Percentiles rank a stretch among this genome's conserved stretches.
These are phyloP conservation scores for Neofusicoccum cordaticola DNA, from an alignment of 2,329 filamentous ascomycete species.

Conservation along the genomic window DNA sequence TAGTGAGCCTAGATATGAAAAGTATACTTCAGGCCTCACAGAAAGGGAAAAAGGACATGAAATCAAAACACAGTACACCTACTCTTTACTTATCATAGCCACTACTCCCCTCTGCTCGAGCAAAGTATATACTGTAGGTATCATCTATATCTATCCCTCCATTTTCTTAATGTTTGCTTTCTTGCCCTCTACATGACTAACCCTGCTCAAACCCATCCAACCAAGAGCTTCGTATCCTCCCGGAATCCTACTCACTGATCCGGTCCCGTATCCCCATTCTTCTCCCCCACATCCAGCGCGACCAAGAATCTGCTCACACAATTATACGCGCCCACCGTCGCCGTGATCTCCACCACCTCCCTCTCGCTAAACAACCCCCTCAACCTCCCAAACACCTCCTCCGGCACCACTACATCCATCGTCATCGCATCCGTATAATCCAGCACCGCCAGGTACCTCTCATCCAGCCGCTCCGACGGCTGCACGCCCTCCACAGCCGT, in stretches of 20 bases:
- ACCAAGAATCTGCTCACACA: constrained; percentile 82
- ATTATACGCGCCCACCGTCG: constrained; percentile 77
- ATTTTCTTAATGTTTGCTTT: no score
- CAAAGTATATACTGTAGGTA: no score
- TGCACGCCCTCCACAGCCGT: not conserved
- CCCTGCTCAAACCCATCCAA: no score
- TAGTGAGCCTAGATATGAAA: no score
- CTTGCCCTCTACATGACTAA: no score
- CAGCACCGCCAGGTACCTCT: constrained; percentile 66
- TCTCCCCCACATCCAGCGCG: constrained; percentile 65
- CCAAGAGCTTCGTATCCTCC: no score
- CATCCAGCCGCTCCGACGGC: constrained; percentile 44
- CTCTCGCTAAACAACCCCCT: constrained; percentile 62
- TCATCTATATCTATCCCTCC: no score
- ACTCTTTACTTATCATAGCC: no score
- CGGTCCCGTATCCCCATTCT: constrained; percentile 27
- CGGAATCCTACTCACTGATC: not conserved
- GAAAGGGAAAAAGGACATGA: no score
- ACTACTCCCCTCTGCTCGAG: no score
- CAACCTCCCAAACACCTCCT: constrained; percentile 65
- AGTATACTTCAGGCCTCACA: no score
- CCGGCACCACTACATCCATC: constrained; percentile 64
- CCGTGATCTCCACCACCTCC: constrained; percentile 78
- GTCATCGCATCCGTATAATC: constrained; percentile 84
- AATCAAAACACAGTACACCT: no score